Evolutionary conservation across 2,329 filamentous ascomycete species (phyloP).

Genomic region (Botrytis porri): DNA sequence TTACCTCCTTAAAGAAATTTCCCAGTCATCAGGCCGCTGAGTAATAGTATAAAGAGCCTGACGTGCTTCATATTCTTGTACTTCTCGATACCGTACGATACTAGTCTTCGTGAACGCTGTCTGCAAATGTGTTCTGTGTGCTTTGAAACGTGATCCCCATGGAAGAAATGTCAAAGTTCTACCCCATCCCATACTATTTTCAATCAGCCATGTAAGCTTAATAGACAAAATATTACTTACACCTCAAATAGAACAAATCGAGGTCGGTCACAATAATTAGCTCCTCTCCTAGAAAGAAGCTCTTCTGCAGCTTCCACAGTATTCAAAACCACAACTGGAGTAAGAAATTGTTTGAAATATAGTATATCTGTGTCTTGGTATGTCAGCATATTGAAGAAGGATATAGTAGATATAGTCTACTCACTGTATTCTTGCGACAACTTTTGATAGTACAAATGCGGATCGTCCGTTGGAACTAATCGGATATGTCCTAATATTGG

Average conservation of each 20-base stretch:
- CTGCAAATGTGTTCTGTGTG: constrained; percentile 47
- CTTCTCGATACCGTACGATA: constrained; percentile 36
- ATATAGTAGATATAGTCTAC: neutral
- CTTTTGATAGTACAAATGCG: constrained; percentile 30
- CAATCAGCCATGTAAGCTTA: neutral
- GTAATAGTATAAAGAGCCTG: constrained; percentile 5
- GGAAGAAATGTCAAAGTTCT: constrained; percentile 47
- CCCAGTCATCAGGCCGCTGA: constrained; percentile 8
- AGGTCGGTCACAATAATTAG: constrained; percentile 46
- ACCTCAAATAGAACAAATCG: constrained; percentile 41
- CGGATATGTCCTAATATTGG: constrained; percentile 32
- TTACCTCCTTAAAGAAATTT: constrained; percentile 12
- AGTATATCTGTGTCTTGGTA: constrained; percentile 27
- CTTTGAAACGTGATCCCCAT: constrained; percentile 44
- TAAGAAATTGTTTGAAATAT: constrained; percentile 30
- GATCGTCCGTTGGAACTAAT: constrained; percentile 26
- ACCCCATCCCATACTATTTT: constrained; percentile 41
- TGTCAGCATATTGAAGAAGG: neutral
- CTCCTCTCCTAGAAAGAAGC: constrained; percentile 46
- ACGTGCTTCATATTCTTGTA: constrained; percentile 39
- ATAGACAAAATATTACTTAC: constrained; percentile 11
- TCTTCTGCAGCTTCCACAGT: constrained; percentile 44
- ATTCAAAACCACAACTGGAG: constrained; percentile 45
- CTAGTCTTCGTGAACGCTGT: constrained; percentile 43
- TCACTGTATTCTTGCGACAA: constrained; percentile 31